Evolutionary conservation across 2,329 filamentous ascomycete genomes (phyloP).

Genomic region (Arthrobotrys sinensis): DNA sequence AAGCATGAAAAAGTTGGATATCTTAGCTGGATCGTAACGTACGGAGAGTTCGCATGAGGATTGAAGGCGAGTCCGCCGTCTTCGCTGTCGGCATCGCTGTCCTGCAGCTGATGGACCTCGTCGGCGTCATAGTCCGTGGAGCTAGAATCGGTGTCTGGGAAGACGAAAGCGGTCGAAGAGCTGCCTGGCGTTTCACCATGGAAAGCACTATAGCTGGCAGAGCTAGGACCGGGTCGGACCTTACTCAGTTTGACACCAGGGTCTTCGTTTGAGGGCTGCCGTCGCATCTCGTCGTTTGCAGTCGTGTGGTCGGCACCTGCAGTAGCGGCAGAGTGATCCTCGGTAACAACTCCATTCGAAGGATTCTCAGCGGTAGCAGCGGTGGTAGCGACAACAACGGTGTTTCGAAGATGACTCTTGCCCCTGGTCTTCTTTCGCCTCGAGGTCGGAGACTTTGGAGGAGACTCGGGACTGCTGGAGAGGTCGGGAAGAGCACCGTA

Average conservation of each 20-base stretch:
- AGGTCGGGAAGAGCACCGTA: conserved; percentile 74
- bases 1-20: neutral
- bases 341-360: conserved; percentile 36
- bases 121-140: conserved; percentile 21
- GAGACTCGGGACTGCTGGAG: conserved; percentile 49
- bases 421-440: conserved; percentile 60
- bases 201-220: neutral
- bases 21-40: no score
- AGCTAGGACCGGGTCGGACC: conserved; percentile 14
- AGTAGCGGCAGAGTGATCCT: neutral
- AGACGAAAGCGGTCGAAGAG: conserved; percentile 38
- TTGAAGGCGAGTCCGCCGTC: conserved; percentile 40
- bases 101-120: conserved; percentile 25
- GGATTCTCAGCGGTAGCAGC: neutral
- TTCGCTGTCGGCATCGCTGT: conserved; percentile 32
- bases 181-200: conserved; percentile 29
- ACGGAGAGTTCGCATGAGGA: conserved; percentile 57
- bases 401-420: conserved; percentile 29
- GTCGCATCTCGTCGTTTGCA: conserved; percentile 39
- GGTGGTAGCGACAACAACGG: neutral
- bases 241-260: conserved; percentile 42
- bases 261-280: conserved; percentile 26
- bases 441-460: conserved; percentile 29
- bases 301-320: conserved; percentile 24
- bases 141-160: conserved; percentile 32